Percentiles rank a stretch among this genome's conserved stretches.
Evolutionary conservation across 2,329 filamentous ascomycete genomes (phyloP).

Genomic region (Aureobasidium lini): DNA sequence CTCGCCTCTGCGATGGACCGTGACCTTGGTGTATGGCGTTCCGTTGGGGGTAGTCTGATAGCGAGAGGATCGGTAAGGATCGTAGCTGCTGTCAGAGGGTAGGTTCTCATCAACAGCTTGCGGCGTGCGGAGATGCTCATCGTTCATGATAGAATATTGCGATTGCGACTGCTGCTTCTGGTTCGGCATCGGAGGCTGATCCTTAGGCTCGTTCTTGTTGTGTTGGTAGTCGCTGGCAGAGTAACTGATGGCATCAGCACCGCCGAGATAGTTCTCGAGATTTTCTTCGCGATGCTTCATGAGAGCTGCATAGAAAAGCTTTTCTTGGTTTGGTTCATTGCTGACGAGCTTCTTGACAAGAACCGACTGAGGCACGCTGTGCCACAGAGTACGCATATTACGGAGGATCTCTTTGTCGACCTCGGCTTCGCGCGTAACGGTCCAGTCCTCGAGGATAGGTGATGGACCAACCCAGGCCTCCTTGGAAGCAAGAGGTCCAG

Average conservation of each 20-base stretch:
- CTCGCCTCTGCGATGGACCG: slow-evolving; percentile 50
- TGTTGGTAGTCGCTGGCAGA: slow-evolving; percentile 91
- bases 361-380: slow-evolving; percentile 68
- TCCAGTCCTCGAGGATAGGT: slow-evolving; percentile 55
- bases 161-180: slow-evolving; percentile 41
- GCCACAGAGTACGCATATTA: slow-evolving; percentile 86
- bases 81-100: slow-evolving; percentile 60
- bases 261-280: slow-evolving; percentile 74
- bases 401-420: slow-evolving; percentile 76
- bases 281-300: slow-evolving; percentile 75
- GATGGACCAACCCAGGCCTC: slow-evolving; percentile 45
- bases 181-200: slow-evolving; percentile 30
- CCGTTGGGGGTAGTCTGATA: slow-evolving; percentile 34
- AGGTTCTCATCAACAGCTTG: slow-evolving; percentile 42
- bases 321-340: slow-evolving; percentile 68
- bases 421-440: slow-evolving; percentile 54
- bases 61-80: slow-evolving; percentile 70
- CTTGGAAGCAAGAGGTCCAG: slow-evolving; percentile 46
- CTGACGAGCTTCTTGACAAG: slow-evolving; percentile 59
- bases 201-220: slow-evolving; percentile 35
- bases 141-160: slow-evolving; percentile 50
- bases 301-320: slow-evolving; percentile 84
- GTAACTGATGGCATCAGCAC: slow-evolving; percentile 59
- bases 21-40: slow-evolving; percentile 53
- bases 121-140: slow-evolving; percentile 42